Conservation (phyloP, 2,329 filamentous ascomycete species). For the Penicillium expansum region DNA sequence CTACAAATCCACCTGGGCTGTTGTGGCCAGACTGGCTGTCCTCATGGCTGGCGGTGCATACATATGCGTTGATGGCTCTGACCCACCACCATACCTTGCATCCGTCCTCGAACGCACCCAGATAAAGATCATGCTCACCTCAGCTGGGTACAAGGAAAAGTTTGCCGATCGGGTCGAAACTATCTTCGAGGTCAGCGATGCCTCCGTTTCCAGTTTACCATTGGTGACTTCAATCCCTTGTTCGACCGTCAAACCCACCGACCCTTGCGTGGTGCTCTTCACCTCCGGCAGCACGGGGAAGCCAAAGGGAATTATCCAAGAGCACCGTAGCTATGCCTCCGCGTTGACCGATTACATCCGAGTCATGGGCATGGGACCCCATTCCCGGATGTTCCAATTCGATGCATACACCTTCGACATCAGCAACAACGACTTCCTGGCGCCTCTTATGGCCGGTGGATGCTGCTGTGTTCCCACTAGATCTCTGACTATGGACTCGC, state of each 20-base stretch:
- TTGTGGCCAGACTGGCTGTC: conserved; percentile 21
- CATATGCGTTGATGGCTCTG: conserved; percentile 71
- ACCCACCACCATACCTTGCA: conserved; percentile 66
- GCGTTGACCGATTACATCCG: conserved; percentile 23
- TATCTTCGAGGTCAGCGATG: conserved; percentile 13
- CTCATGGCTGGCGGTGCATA: conserved; percentile 52
- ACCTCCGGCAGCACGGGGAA: conserved; percentile 29
- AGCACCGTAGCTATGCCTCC: conserved; percentile 24
- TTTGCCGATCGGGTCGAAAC: conserved; percentile 9
- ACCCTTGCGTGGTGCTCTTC: conserved; percentile 26
- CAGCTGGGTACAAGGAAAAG: conserved; percentile 6
- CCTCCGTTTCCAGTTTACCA: conserved; percentile 5
- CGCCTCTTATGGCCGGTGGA: conserved; percentile 22
- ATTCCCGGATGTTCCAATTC: conserved; percentile 27
- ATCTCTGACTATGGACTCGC: conserved; percentile 10
- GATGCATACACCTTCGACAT: conserved; percentile 31
- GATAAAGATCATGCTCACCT: conserved; percentile 64
- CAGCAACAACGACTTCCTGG: conserved; percentile 28
- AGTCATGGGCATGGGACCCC: conserved; percentile 16
- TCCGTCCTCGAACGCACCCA: conserved; percentile 71
- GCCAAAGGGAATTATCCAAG: conserved; percentile 29
- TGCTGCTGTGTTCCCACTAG: conserved; percentile 28
- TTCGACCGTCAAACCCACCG: conserved; percentile 10
- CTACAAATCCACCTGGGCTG: conserved; percentile 23
- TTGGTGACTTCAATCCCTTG: background rate